Conservation (phyloP, 2,329 filamentous ascomycete species). For the Erysiphe neolycopersici region DNA sequence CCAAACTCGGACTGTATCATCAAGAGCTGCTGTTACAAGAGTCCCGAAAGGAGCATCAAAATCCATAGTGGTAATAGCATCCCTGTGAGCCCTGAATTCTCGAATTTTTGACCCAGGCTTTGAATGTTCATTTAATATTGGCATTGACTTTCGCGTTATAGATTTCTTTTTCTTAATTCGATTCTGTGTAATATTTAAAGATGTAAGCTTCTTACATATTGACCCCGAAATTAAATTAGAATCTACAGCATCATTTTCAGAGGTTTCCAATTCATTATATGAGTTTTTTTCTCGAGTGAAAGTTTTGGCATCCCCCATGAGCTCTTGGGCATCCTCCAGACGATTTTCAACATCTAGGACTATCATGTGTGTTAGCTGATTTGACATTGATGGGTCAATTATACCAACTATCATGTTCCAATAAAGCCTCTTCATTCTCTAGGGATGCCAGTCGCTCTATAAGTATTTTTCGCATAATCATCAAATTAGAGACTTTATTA, state of each 20-base stretch:
- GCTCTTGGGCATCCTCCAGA: conserved; percentile 31
- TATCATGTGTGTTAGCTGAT: conserved; percentile 12
- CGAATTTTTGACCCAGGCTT: conserved; percentile 70
- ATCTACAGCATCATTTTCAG: conserved; percentile 16
- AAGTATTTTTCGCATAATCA: conserved; percentile 78
- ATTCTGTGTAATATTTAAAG: conserved; percentile 21
- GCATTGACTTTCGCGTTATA: conserved; percentile 58
- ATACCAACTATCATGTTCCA: conserved; percentile 63
- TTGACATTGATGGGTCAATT: not conserved
- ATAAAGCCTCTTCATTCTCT: conserved; percentile 69
- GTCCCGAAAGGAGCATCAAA: conserved; percentile 96
- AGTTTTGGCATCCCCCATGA: conserved; percentile 30
- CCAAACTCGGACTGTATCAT: conserved; percentile 90
- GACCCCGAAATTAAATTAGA: conserved; percentile 87
- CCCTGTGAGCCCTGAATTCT: conserved; percentile 68
- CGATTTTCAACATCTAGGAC: conserved; percentile 35
- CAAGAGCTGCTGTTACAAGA: conserved; percentile 71
- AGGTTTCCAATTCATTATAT: conserved; percentile 24
- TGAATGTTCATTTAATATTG: conserved; percentile 85
- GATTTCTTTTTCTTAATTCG: conserved; percentile 27
- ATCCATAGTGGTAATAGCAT: conserved; percentile 70
- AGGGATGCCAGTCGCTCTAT: conserved; percentile 61
- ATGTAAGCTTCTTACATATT: conserved; percentile 76
- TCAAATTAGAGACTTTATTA: conserved; percentile 81
- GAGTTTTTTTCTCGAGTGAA: conserved; percentile 25